Percentiles rank a stretch among this genome's conserved stretches.
Conservation (phyloP, 805 yeast genomes). For the Candida gorgasii region DNA sequence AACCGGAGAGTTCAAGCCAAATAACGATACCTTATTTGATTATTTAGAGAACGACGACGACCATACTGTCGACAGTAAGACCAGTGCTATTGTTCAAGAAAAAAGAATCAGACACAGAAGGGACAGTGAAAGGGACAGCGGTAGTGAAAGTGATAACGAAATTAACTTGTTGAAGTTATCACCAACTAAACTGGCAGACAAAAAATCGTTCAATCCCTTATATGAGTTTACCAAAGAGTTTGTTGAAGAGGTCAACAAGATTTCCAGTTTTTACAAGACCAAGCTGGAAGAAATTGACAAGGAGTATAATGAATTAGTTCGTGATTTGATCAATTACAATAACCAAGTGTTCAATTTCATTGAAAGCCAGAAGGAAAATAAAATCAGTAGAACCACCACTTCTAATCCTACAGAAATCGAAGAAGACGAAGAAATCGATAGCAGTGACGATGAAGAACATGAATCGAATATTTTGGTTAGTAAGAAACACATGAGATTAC, state of each 20-base stretch:
- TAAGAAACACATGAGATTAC: constrained; percentile 51
- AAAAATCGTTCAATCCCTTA: constrained; percentile 23
- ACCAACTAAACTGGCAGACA: constrained; percentile 1
- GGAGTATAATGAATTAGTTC: constrained; percentile 46
- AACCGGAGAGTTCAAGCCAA: constrained; percentile 13
- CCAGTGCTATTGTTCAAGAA: constrained; percentile 1
- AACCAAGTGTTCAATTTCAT: constrained; percentile 14
- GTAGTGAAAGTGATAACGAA: constrained; percentile 1
- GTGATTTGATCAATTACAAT: constrained; percentile 39
- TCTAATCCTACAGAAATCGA: constrained; percentile 29
- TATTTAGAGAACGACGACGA: constrained; percentile 1
- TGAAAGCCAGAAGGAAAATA: constrained; percentile 7
- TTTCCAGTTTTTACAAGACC: constrained; percentile 51
- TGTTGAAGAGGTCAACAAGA: constrained; percentile 48
- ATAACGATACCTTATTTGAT: not conserved
- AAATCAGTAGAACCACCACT: constrained; percentile 17
- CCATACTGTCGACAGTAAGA: not conserved
- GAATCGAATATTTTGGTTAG: constrained; percentile 50
- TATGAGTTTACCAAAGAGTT: constrained; percentile 49
- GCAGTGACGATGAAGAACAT: constrained; percentile 30
- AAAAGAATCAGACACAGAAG: constrained; percentile 1
- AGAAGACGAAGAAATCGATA: constrained; percentile 24
- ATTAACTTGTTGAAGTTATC: constrained; percentile 2
- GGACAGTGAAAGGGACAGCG: constrained; percentile 7
- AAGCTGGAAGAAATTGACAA: constrained; percentile 48